phyloP scores from a whole-genome alignment of 768 basidiomycete species.

The Lactarius quietus region DNA sequence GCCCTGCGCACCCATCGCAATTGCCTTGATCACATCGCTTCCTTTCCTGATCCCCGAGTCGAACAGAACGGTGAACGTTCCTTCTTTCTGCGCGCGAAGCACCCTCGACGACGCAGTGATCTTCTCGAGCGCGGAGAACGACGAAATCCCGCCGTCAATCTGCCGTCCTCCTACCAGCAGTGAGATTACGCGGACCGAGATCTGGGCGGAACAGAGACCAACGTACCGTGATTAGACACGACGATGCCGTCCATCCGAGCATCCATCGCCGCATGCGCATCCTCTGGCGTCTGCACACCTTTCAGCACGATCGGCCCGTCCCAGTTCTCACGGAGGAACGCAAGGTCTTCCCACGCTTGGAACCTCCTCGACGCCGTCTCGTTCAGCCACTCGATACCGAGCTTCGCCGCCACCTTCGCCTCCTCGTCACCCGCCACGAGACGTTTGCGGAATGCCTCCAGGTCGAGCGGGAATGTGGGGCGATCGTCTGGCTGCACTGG shows the following conservation, averaged over 20 bases:
- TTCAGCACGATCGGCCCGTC: slow-evolving; percentile 74
- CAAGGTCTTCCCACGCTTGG: slow-evolving; percentile 67
- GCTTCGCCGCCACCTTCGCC: too few species aligned
- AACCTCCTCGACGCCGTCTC: slow-evolving; percentile 62
- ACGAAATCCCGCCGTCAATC: slow-evolving; percentile 73
- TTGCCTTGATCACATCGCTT: slow-evolving; percentile 77
- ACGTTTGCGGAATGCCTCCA: slow-evolving; percentile 42
- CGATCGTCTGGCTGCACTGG: slow-evolving; percentile 42
- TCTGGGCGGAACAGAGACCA: background rate
- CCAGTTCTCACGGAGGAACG: slow-evolving; percentile 69
- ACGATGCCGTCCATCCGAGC: slow-evolving; percentile 67
- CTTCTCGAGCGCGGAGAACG: slow-evolving; percentile 64
- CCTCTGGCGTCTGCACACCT: slow-evolving; percentile 67
- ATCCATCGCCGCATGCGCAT: slow-evolving; percentile 68
- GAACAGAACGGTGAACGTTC: slow-evolving; percentile 66
- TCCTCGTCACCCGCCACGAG: slow-evolving; percentile 47
- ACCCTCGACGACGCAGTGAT: slow-evolving; percentile 64
- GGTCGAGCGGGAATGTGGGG: slow-evolving; percentile 58
- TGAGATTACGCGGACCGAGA: background rate
- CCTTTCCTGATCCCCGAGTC: slow-evolving; percentile 83
- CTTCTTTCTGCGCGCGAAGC: slow-evolving; percentile 51
- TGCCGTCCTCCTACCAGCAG: slow-evolving; percentile 57
- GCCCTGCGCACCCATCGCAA: slow-evolving; percentile 82
- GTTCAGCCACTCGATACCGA: slow-evolving; percentile 61
- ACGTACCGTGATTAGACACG: slow-evolving; percentile 74